Conservation (phyloP, 371 early-diverging fungal species). For the Choanephora cucurbitarum region DNA sequence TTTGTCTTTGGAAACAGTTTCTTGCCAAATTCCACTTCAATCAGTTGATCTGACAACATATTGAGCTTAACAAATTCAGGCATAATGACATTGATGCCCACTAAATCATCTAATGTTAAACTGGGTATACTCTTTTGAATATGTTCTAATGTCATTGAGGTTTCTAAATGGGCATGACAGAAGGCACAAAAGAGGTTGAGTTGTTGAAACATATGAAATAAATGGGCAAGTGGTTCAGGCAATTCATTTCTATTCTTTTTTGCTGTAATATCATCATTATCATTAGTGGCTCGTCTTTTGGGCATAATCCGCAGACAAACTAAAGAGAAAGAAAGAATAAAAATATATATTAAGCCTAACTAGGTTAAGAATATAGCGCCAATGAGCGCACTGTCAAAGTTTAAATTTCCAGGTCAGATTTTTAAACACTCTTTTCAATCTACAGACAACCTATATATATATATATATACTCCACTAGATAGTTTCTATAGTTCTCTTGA, state of each 20-base stretch:
- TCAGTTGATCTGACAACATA: neutral
- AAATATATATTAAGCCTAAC: too few species aligned
- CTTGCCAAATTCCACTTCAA: slow-evolving; percentile 36
- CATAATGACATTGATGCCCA: slow-evolving; percentile 39
- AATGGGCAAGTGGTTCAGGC: slow-evolving; percentile 5
- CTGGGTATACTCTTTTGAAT: slow-evolving; percentile 30
- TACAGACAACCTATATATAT: too few species aligned
- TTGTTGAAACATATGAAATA: slow-evolving; percentile 21
- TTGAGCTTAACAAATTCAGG: slow-evolving; percentile 35
- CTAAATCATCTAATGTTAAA: slow-evolving; percentile 31
- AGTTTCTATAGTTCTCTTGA: too few species aligned
- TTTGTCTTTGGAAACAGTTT: slow-evolving; percentile 6
- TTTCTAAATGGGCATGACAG: slow-evolving; percentile 37
- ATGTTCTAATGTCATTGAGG: slow-evolving; percentile 29
- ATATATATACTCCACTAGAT: too few species aligned
- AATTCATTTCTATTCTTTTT: slow-evolving; percentile 4
- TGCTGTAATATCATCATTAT: neutral
- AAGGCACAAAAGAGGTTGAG: slow-evolving; percentile 43
- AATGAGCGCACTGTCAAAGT: too few species aligned
- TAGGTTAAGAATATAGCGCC: too few species aligned
- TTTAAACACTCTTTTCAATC: too few species aligned
- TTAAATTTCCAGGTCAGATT: too few species aligned
- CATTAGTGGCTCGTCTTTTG: neutral
- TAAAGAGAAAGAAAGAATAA: too few species aligned
- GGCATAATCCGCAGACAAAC: neutral